These are phyloP conservation scores for Aspergillus leporis DNA, from an alignment of 495 filamentous ascomycete species.

Conservation along the genomic window DNA sequence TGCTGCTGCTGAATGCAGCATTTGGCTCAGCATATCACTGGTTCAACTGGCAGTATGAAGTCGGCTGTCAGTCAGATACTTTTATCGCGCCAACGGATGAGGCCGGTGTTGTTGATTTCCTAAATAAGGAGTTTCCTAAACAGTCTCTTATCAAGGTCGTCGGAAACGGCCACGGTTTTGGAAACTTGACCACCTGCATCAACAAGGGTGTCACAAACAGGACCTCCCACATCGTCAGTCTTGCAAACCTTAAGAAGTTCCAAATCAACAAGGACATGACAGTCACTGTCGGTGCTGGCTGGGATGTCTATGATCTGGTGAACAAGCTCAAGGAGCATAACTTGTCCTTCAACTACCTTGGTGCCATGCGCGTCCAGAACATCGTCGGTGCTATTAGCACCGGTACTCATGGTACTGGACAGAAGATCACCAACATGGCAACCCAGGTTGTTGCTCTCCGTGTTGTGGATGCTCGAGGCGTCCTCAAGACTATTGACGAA, in stretches of 20 bases:
- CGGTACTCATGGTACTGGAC: constrained; percentile 24
- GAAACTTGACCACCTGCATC: constrained; percentile 23
- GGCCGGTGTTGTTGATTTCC: constrained; percentile 10
- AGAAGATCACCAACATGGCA: constrained; percentile 12
- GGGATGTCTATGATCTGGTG: constrained; percentile 17
- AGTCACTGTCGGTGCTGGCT: neutral
- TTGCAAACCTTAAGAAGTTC: constrained; percentile 21
- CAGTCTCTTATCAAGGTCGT: constrained; percentile 18
- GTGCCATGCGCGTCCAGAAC: constrained; percentile 23
- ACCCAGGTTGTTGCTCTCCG: constrained; percentile 20
- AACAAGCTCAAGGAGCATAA: constrained; percentile 17
- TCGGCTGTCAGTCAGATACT: constrained; percentile 20
- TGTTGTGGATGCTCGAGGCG: constrained; percentile 21
- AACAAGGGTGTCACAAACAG: constrained; percentile 12
- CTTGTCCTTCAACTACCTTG: constrained; percentile 12
- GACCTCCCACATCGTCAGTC: constrained; percentile 17
- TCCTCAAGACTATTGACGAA: constrained; percentile 14
- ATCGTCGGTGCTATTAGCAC: constrained; percentile 21
- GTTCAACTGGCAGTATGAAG: constrained; percentile 27
- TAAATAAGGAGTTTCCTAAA: constrained; percentile 18
- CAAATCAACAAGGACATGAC: constrained; percentile 14
- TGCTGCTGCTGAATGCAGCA: constrained; percentile 8
- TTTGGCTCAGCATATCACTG: constrained; percentile 22
- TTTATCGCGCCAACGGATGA: constrained; percentile 18
- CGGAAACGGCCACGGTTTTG: constrained; percentile 27